Evolutionary conservation across 495 filamentous ascomycete genomes (phyloP).

Genomic region (Immersiella caudata): DNA sequence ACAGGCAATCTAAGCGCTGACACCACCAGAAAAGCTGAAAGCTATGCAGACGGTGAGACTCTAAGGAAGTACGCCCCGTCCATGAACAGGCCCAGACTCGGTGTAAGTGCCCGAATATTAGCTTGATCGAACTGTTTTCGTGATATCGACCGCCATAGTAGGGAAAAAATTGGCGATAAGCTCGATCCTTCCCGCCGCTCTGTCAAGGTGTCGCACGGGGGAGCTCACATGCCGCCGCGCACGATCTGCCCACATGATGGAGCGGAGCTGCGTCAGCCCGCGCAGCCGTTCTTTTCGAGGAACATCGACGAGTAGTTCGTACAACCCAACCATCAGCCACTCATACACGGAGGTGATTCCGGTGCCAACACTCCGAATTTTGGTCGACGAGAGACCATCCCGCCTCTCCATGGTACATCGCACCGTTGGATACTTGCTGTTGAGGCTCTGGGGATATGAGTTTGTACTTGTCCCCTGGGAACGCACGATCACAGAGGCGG

Average conservation of each 20-base stretch:
- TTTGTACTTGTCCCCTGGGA: too few species aligned
- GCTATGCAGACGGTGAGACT: not conserved
- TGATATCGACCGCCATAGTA: not conserved
- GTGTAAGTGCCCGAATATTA: not conserved
- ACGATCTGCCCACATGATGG: constrained; percentile 10
- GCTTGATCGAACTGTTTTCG: not conserved
- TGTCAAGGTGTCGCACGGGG: not conserved
- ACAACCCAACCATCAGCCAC: not conserved
- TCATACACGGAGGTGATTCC: not conserved
- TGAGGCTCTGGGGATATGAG: too few species aligned
- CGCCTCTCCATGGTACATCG: too few species aligned
- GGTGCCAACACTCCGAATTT: too few species aligned
- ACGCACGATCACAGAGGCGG: not conserved
- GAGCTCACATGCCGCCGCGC: not conserved
- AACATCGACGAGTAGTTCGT: not conserved
- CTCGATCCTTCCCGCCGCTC: constrained; percentile 3
- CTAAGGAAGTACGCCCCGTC: too few species aligned
- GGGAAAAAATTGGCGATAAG: not conserved
- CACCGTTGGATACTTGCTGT: too few species aligned
- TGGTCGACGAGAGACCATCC: too few species aligned
- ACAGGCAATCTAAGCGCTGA: not conserved
- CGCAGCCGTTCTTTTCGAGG: not conserved
- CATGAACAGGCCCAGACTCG: not conserved
- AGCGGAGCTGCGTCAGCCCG: constrained; percentile 4
- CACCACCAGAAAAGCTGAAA: not conserved